Evolutionary conservation across 345 rosid genomes (phyloP), one percentile per base, ranked within the genome.

Genomic region (Mangifera indica): DNA sequence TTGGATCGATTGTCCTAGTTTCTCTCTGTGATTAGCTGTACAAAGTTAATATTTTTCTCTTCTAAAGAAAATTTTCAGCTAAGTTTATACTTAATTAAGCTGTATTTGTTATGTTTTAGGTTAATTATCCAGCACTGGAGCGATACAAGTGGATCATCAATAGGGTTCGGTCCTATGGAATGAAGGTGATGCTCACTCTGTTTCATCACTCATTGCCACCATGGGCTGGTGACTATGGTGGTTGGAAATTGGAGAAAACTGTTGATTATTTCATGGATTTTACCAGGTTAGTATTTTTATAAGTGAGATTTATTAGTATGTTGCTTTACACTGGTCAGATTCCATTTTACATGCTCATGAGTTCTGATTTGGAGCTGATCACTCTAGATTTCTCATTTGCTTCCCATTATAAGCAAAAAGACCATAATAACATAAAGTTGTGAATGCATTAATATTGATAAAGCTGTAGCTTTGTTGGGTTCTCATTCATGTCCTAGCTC

Each of bases 201-300:
- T 94, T 94, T 76, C 98, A 94, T 80, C 98, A 94, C 77, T 92
- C 98, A 24, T 76, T 94, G 80, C 98, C 98, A 57, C 92, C 95
- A 29, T 94, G 97, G 97, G 98, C 97, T 63, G 87, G 92, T 83
- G 97, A 84, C 62, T 94, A 92, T 81, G 98, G 98, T 51, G 98
- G 98, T 21, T 92, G 98, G 97, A 94, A 92, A 86, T 72, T 87
- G 70, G 97, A 94, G 83, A 94, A 90, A 84, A 94, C 98, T 63
- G 90, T 91, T 52, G 89, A 87, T 64, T 92, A 90, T 81, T 91
- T 94, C 78, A 71, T 90, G 83, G 90, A 92, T 48, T 94, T 94
- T 80, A 85, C 97, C 70, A 91, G 88, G 95, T 94, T 75, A 68
- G 63, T 75, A 29, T 63, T 74, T 65, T 66, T 5, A 37, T 44